Evolutionary conservation across 192 early-diverging fungal species (phyloP).

Genomic region (Allomyces javanicus): DNA sequence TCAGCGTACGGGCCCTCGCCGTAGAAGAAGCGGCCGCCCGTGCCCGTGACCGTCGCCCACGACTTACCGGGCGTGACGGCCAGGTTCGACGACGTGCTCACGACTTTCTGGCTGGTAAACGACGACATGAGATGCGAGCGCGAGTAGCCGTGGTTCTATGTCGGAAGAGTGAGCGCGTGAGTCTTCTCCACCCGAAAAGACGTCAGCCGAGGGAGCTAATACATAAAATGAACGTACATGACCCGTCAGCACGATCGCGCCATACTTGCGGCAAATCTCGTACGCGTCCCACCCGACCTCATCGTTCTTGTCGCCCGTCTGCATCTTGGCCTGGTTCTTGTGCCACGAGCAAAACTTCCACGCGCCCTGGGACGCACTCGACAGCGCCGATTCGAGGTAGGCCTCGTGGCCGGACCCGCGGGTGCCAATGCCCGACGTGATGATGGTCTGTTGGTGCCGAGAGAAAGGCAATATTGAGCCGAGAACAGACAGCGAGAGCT

Average conservation of each 20-base stretch:
- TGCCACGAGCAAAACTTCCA: not conserved
- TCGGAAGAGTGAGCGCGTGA: not conserved
- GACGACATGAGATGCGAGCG: not conserved
- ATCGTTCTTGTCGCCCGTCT: not conserved
- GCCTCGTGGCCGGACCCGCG: not conserved
- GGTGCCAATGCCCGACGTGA: not conserved
- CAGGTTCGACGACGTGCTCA: not conserved
- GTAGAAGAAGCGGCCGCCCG: not conserved
- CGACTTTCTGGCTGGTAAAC: not conserved
- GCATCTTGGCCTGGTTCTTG: not conserved
- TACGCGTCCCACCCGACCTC: not conserved
- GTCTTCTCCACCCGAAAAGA: not conserved
- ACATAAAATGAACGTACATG: not conserved
- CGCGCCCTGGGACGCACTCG: not conserved
- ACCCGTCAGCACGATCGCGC: not conserved
- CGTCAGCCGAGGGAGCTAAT: too few relatives aligned
- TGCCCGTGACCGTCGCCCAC: not conserved
- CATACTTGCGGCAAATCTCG: not conserved
- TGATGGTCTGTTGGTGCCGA: not conserved
- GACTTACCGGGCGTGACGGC: not conserved
- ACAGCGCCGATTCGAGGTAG: not conserved
- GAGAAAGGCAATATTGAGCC: too few relatives aligned
- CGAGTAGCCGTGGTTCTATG: not conserved
- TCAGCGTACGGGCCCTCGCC: not conserved
- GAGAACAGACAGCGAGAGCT: too few relatives aligned